Percentiles rank a stretch among this genome's conserved stretches.
Conservation (phyloP, 2,329 filamentous ascomycete genomes). For the Cytospora piceicola region DNA sequence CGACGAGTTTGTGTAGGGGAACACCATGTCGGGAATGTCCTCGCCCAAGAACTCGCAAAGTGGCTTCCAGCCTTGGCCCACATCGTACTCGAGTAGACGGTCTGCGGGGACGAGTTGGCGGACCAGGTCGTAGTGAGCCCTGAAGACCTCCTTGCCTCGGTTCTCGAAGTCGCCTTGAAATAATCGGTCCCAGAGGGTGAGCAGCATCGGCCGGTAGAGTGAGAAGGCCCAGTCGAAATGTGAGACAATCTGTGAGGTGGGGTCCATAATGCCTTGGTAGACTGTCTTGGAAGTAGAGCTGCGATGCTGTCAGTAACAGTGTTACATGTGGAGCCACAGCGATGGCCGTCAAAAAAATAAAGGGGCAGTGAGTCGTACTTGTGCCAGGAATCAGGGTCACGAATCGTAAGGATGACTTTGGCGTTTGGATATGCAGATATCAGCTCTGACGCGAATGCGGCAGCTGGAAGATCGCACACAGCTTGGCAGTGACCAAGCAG, state of each 20-base stretch:
- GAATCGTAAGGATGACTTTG: constrained; percentile 49
- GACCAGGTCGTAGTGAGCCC: constrained; percentile 25
- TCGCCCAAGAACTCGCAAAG: constrained; percentile 46
- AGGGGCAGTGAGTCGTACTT: constrained; percentile 36
- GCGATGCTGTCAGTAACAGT: constrained; percentile 8
- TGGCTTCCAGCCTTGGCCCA: constrained; percentile 46
- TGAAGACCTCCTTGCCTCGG: constrained; percentile 26
- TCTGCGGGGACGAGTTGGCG: constrained; percentile 39
- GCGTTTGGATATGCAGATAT: constrained; percentile 53
- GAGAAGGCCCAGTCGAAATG: constrained; percentile 31
- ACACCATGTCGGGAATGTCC: constrained; percentile 40
- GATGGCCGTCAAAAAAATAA: constrained; percentile 21
- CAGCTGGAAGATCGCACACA: constrained; percentile 29
- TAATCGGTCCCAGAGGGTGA: constrained; percentile 27
- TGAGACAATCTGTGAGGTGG: constrained; percentile 25
- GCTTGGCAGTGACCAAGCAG: constrained; percentile 48
- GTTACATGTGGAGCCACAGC: neutral
- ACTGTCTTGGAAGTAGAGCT: constrained; percentile 30
- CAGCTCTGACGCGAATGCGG: constrained; percentile 47
- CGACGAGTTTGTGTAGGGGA: constrained; percentile 41
- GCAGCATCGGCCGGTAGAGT: constrained; percentile 29
- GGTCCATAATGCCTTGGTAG: constrained; percentile 26
- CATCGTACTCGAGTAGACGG: constrained; percentile 43
- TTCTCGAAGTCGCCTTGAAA: constrained; percentile 30
- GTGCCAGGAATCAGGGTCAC: constrained; percentile 48